Conservation (phyloP, 441 rosid species). For the Gossypium laxum region DNA sequence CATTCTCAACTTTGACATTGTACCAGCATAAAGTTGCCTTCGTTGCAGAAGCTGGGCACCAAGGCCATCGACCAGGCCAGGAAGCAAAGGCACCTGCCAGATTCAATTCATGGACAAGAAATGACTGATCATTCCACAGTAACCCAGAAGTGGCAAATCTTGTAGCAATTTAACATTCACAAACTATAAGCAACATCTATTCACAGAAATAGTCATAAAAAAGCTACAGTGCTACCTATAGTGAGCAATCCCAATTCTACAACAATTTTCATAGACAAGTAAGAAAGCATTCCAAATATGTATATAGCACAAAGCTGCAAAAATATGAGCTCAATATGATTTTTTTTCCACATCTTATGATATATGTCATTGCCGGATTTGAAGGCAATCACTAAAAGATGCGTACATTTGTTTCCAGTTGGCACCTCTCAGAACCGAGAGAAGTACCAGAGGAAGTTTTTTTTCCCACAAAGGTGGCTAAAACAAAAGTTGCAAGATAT, state of each 20-base stretch:
- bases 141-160: background rate
- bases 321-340: background rate
- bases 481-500: background rate
- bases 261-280: background rate
- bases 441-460: background rate
- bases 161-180: background rate
- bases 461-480: background rate
- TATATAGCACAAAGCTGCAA: background rate
- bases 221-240: background rate
- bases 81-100: conserved; percentile 58
- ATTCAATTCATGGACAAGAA: conserved; percentile 19
- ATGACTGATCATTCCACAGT: conserved; percentile 14
- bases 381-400: background rate
- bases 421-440: background rate
- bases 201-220: background rate
- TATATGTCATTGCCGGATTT: background rate
- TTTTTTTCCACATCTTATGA: background rate
- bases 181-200: background rate
- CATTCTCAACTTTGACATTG: conserved; percentile 88
- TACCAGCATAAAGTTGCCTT: conserved; percentile 77
- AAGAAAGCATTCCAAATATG: background rate
- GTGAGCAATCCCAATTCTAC: background rate
- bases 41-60: conserved; percentile 78
- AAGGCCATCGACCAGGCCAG: conserved; percentile 77
- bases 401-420: background rate